A percentile compares a stretch with the other conserved stretches of the same genome.
Conservation (phyloP, 2,329 filamentous ascomycete species). For the Epichloe gansuensis region DNA sequence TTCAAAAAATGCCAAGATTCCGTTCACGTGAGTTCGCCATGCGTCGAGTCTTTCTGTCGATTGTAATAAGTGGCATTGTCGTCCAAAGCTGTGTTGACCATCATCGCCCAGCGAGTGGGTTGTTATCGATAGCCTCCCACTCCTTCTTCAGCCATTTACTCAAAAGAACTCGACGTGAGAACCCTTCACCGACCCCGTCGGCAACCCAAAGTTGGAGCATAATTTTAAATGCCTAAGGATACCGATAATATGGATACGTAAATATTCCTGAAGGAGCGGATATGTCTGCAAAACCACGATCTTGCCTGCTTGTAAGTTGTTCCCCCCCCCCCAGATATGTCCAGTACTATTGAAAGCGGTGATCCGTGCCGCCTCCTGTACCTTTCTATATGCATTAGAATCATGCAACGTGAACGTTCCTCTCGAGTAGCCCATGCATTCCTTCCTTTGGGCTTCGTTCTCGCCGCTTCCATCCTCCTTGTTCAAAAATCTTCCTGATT, state of each 20-base stretch:
- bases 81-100: too few species aligned
- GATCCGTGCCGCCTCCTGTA: not conserved
- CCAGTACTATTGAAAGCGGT: not conserved
- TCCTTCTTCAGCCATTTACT: too few species aligned
- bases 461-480: not conserved
- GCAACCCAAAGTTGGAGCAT: not conserved
- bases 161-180: too few species aligned
- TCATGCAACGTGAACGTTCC: not conserved
- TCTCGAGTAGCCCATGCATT: not conserved
- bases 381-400: constrained; percentile 3
- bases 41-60: too few species aligned
- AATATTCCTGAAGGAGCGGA: not conserved
- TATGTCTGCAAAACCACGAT: not conserved
- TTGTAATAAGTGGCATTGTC: too few species aligned
- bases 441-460: too few species aligned
- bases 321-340: not conserved
- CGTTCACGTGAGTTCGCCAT: too few species aligned
- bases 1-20: too few species aligned
- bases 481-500: not conserved
- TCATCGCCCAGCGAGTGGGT: too few species aligned
- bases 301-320: not conserved
- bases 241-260: not conserved
- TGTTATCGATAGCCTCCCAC: too few species aligned
- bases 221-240: not conserved
- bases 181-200: too few species aligned